Conservation (phyloP, 768 basidiomycete species). For the Hypholoma sublateritium region DNA sequence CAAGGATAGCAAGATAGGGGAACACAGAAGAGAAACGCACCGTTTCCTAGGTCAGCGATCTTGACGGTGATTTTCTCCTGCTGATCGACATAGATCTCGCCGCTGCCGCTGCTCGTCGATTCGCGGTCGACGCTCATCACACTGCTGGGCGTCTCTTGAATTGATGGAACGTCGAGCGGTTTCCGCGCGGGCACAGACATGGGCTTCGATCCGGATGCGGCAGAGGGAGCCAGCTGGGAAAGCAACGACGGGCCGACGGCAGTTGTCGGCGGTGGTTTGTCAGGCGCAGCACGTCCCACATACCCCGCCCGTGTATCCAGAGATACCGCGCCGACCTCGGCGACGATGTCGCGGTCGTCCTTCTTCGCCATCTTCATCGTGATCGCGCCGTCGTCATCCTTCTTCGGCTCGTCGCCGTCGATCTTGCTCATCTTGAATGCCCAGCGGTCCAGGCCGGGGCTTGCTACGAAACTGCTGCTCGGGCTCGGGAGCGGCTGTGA, state of each 20-base stretch:
- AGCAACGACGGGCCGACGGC: conserved; percentile 52
- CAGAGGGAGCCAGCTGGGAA: conserved; percentile 62
- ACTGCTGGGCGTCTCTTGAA: not conserved
- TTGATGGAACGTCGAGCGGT: not conserved
- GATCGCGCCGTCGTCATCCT: conserved; percentile 5
- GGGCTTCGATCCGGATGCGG: conserved; percentile 17
- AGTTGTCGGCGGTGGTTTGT: not conserved
- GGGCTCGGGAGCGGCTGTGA: conserved; percentile 92
- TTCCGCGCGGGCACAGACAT: conserved; percentile 22
- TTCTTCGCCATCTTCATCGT: conserved; percentile 10
- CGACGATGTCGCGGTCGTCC: conserved; percentile 31
- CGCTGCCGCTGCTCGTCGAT: conserved; percentile 2
- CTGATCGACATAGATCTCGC: not conserved
- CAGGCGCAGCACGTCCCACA: conserved; percentile 22
- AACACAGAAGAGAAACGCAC: conserved; percentile 38
- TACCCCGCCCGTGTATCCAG: conserved; percentile 32
- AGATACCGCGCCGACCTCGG: conserved; percentile 40
- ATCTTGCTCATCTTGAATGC: conserved; percentile 94
- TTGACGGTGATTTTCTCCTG: conserved; percentile 85
- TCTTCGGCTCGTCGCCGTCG: conserved; percentile 39
- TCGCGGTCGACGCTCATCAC: conserved; percentile 2
- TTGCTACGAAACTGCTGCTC: conserved; percentile 66
- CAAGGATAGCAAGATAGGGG: not conserved
- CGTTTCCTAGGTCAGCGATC: conserved; percentile 98
- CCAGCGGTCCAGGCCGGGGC: conserved; percentile 80